Percentiles rank a stretch among this genome's conserved stretches.
These are phyloP conservation scores for Podaxis rugospora DNA, from an alignment of 768 basidiomycete genomes.

Conservation along the genomic window DNA sequence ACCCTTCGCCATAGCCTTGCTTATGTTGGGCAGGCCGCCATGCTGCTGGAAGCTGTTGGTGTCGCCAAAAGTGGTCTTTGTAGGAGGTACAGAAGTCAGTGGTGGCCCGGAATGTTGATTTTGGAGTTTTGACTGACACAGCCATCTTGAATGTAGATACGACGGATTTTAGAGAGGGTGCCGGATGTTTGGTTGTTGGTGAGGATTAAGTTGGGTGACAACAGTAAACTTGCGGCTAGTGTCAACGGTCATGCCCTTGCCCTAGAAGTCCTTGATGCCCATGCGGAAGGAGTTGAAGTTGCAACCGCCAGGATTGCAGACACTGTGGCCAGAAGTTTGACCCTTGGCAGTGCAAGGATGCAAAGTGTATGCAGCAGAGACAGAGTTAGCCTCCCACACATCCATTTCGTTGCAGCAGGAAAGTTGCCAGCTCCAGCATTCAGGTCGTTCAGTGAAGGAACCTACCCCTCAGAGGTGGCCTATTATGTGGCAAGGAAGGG, in stretches of 20 bases:
- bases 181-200: conserved; percentile 31
- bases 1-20: conserved; percentile 34
- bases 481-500: conserved; percentile 16
- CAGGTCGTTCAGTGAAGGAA: conserved; percentile 10
- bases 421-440: conserved; percentile 34
- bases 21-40: conserved; percentile 36
- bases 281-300: conserved; percentile 47
- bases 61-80: conserved; percentile 43
- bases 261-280: conserved; percentile 35
- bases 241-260: conserved; percentile 28
- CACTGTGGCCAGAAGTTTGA: conserved; percentile 25
- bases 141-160: conserved; percentile 29
- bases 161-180: conserved; percentile 16
- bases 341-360: conserved; percentile 30
- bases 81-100: conserved; percentile 40
- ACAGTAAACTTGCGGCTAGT: conserved; percentile 11
- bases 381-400: conserved; percentile 41
- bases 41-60: conserved; percentile 37
- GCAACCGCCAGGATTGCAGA: conserved; percentile 42
- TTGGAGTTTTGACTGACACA: conserved; percentile 31
- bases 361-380: conserved; percentile 35
- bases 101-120: conserved; percentile 28
- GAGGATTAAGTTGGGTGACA: conserved; percentile 36
- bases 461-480: conserved; percentile 33
- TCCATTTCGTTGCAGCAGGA: conserved; percentile 43